Evolutionary conservation across 257 asterid genomes (phyloP), one percentile per base, ranked within the genome.

Genomic region (Linaria vulgaris): DNA sequence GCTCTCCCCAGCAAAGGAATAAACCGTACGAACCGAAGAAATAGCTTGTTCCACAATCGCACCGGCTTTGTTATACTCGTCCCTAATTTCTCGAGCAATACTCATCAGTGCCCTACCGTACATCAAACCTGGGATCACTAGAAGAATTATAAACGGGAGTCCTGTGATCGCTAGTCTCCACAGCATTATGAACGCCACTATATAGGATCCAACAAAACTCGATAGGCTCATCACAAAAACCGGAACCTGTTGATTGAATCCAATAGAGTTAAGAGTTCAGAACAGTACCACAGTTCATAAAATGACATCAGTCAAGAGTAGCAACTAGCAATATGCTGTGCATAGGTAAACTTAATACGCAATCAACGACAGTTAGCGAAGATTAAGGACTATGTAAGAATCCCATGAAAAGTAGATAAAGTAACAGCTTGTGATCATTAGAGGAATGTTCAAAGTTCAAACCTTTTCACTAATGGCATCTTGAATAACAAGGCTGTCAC

Each of bases 381-480:
- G 16, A 39, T 16, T 53, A 44, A 12, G 63, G 10, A 9, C 17
- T 17, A 17, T 0, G 24, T 25, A 52, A 14, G 22, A 11, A 11
- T 52, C 16, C 14, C n/a, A 52, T 21, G 41, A 34, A 34, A 34
- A 34, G 9, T 11, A 34, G 41, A 34, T 7, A 34, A 34, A 34
- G 9, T 34, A 34, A 34, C 41, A 34, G 41, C 10, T 11, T 3
- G 41, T 34, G 41, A 34, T 34, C 10, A 3, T 34, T 34, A 34
- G 41, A 34, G 41, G 41, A 3, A 30, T 30, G 3, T 30, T n/a
- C 34, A 27, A 27, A 34, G 49, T 19, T 50, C 10, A 12, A 22
- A 86, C 97, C 95, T 92, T 92, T 75, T 92, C 99, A 60, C 97
- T 87, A 12, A 92, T 89, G 66, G 69, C 87, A 0, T 87, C 97